These are phyloP conservation scores for Aphanomyces cochlioides DNA, from an alignment of 352 stramenopile species.

Conservation along the genomic window DNA sequence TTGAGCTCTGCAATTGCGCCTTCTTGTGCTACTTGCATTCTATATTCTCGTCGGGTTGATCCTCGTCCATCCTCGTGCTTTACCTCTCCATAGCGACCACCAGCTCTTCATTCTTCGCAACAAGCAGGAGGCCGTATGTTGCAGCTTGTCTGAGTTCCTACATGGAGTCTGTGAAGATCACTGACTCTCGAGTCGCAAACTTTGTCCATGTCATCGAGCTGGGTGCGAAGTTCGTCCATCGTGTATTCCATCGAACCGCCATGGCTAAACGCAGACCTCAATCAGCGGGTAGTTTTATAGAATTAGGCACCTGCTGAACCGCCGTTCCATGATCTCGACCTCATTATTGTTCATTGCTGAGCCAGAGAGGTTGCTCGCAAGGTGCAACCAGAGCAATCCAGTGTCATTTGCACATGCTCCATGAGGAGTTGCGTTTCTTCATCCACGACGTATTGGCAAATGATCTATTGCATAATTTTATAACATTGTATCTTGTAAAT, in stretches of 20 bases:
- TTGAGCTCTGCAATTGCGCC: slow-evolving; percentile 55
- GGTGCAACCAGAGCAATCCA: no score
- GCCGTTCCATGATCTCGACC: no score
- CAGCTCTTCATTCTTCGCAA: slow-evolving; percentile 76
- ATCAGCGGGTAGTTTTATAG: no score
- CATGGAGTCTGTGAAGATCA: background rate
- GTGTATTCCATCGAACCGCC: background rate
- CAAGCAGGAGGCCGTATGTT: slow-evolving; percentile 68
- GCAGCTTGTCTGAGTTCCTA: slow-evolving; percentile 73
- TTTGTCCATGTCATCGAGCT: slow-evolving; percentile 9
- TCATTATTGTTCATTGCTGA: no score
- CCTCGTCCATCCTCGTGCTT: background rate
- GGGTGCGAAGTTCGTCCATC: background rate
- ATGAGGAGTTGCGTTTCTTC: no score
- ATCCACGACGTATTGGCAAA: no score
- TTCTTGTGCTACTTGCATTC: slow-evolving; percentile 68
- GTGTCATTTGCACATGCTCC: no score
- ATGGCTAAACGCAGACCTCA: no score
- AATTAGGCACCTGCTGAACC: no score
- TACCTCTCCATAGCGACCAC: slow-evolving; percentile 56
- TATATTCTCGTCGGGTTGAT: background rate
- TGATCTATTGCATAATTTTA: no score
- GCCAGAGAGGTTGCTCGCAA: no score
- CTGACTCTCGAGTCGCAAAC: background rate
- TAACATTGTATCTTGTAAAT: no score